Evolutionary conservation across 2,329 filamentous ascomycete genomes (phyloP).

Genomic region (Ophiocordyceps polyrhachis-furcata): DNA sequence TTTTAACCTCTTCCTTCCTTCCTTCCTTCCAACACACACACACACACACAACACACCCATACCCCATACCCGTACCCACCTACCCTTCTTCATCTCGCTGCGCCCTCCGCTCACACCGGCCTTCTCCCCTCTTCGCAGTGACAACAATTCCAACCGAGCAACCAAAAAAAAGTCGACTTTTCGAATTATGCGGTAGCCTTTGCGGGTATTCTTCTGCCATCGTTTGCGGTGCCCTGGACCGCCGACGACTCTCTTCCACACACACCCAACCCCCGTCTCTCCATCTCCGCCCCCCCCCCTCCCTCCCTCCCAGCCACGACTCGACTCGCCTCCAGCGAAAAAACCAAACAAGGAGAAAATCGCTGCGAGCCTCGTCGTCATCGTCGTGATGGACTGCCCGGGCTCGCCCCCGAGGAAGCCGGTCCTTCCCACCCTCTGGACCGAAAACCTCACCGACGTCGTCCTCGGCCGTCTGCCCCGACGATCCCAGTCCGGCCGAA

Average conservation of each 20-base stretch:
- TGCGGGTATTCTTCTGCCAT: slow-evolving; percentile 12
- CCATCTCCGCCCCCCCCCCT: neutral
- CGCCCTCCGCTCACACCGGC: neutral
- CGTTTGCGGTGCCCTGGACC: slow-evolving; percentile 2
- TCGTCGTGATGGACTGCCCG: slow-evolving; percentile 18
- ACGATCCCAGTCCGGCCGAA: slow-evolving; percentile 20
- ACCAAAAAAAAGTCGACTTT: neutral
- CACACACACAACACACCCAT: too few relatives aligned
- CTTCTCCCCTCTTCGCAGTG: neutral
- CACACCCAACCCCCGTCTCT: neutral
- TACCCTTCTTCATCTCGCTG: neutral
- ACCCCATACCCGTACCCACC: too few relatives aligned
- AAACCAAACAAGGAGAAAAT: neutral
- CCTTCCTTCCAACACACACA: too few relatives aligned
- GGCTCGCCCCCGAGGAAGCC: slow-evolving; percentile 20
- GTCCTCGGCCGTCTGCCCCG: slow-evolving; percentile 23
- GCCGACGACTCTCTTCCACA: neutral
- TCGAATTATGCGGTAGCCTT: slow-evolving; percentile 19
- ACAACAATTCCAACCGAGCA: neutral
- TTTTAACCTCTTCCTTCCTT: too few relatives aligned
- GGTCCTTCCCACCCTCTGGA: slow-evolving; percentile 20
- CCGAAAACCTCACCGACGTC: slow-evolving; percentile 21
- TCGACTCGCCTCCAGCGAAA: too few relatives aligned
- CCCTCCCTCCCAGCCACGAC: neutral
- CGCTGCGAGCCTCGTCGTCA: neutral